These are phyloP conservation scores for Linum usitatissimum DNA, from an alignment of 345 rosid species.

Conservation along the genomic window DNA sequence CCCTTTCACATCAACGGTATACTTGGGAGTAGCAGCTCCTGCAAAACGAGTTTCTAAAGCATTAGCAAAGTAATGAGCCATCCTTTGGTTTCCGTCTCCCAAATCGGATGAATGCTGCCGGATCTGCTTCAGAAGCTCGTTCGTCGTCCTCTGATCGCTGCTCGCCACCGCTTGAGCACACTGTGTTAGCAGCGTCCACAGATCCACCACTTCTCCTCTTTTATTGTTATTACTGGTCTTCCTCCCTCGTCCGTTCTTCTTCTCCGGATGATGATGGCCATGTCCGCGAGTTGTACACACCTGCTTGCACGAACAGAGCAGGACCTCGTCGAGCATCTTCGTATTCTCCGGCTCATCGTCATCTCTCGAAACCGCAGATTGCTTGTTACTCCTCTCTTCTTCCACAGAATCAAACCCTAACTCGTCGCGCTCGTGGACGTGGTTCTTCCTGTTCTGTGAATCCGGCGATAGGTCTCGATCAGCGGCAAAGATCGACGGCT, in stretches of 20 bases:
- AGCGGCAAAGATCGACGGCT: not conserved
- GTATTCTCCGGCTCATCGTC: constrained; percentile 31
- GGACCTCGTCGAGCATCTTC: constrained; percentile 34
- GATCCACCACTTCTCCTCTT: constrained; percentile 35
- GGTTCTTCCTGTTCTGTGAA: constrained; percentile 29
- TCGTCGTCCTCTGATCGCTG: constrained; percentile 43
- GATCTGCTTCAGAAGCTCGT: constrained; percentile 49
- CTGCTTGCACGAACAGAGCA: constrained; percentile 23
- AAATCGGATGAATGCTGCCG: constrained; percentile 44
- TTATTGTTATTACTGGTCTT: constrained; percentile 14
- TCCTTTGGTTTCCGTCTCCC: constrained; percentile 55
- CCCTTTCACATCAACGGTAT: constrained; percentile 11
- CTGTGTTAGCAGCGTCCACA: constrained; percentile 36
- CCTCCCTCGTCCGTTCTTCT: constrained; percentile 14
- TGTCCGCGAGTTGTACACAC: not conserved
- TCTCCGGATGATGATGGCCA: constrained; percentile 7
- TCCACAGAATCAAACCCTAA: constrained; percentile 13
- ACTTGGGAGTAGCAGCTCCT: constrained; percentile 30
- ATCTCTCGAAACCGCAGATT: constrained; percentile 26
- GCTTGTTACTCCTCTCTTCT: constrained; percentile 41
- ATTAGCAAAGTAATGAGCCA: constrained; percentile 49
- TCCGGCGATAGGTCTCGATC: constrained; percentile 3
- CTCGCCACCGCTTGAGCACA: constrained; percentile 66
- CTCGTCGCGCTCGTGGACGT: constrained; percentile 22
- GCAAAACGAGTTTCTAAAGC: constrained; percentile 59